Percentiles rank a stretch among this genome's conserved stretches.
These are phyloP conservation scores for Somion occarium DNA, from an alignment of 1,284 basidiomycete genomes.

Conservation along the genomic window DNA sequence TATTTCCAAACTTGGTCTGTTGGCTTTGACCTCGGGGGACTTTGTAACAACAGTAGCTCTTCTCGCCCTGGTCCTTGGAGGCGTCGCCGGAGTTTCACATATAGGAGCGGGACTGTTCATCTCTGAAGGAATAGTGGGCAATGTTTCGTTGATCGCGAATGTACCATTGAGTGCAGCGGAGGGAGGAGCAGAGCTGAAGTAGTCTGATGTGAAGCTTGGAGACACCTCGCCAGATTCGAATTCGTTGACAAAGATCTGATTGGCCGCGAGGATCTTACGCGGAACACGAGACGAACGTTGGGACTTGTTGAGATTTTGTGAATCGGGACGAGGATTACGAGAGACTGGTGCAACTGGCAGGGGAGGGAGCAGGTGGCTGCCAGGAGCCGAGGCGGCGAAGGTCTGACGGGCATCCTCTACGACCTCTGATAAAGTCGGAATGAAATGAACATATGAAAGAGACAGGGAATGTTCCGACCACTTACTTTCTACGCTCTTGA, in stretches of 20 bases:
- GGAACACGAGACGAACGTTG: conserved; percentile 49
- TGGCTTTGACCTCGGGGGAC: conserved; percentile 42
- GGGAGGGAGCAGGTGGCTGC: conserved; percentile 42
- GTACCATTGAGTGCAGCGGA: neutral
- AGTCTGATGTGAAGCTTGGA: neutral
- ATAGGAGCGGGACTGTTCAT: conserved; percentile 12
- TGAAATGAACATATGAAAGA: conserved; percentile 10
- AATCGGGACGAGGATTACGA: conserved; percentile 34
- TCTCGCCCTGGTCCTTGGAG: conserved; percentile 36
- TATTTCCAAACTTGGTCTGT: conserved; percentile 27
- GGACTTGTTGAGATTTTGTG: neutral
- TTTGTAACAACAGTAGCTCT: conserved; percentile 62
- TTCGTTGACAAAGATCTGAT: conserved; percentile 59
- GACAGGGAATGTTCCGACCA: conserved; percentile 12
- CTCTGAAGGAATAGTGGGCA: conserved; percentile 27
- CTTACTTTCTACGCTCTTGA: conserved; percentile 74
- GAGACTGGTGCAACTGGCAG: conserved; percentile 57
- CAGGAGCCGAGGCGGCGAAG: conserved; percentile 50
- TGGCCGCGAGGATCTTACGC: conserved; percentile 59
- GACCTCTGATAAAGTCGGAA: conserved; percentile 44
- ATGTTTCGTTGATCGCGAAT: conserved; percentile 16
- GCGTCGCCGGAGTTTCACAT: conserved; percentile 9
- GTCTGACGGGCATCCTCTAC: conserved; percentile 71
- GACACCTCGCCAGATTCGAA: conserved; percentile 1
- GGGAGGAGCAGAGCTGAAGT: neutral